phyloP scores from a whole-genome alignment of 768 basidiomycete genomes.

The Trametes elegans region DNA sequence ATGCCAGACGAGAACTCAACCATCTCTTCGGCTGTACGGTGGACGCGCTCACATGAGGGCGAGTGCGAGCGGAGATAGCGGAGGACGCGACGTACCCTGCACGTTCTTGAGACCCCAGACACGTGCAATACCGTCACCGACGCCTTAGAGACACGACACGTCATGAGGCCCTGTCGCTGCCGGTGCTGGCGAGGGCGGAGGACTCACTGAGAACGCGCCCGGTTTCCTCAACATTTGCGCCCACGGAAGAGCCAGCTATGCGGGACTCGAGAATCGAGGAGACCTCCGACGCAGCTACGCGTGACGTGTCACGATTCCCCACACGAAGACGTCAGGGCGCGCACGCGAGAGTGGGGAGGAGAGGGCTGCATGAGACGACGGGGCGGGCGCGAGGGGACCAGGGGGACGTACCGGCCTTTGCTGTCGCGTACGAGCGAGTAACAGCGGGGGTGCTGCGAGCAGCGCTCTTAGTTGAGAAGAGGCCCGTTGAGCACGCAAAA shows the following conservation, averaged over 20 bases:
- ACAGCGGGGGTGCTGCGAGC: constrained; percentile 46
- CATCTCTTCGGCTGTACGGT: constrained; percentile 91
- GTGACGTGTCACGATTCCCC: constrained; percentile 33
- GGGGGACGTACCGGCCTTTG: constrained; percentile 82
- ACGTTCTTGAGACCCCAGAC: constrained; percentile 99
- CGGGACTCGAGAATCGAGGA: constrained; percentile 98
- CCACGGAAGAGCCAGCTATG: constrained; percentile 88
- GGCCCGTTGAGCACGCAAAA: constrained; percentile 11
- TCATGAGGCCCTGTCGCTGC: constrained; percentile 28
- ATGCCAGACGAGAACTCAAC: constrained; percentile 99
- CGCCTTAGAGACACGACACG: constrained; percentile 54
- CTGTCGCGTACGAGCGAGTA: constrained; percentile 91
- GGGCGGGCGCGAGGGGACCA: constrained; percentile 5
- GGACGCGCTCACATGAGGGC: constrained; percentile 23
- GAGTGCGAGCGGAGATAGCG: constrained; percentile 4
- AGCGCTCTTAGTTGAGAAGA: constrained; percentile 34
- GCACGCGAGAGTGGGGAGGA: constrained; percentile 1
- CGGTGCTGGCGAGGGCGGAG: neutral
- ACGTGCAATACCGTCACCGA: constrained; percentile 99
- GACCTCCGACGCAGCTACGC: constrained; percentile 94
- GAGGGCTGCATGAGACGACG: constrained; percentile 18
- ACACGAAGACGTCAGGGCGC: constrained; percentile 18
- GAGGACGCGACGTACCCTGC: constrained; percentile 61
- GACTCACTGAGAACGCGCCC: constrained; percentile 95
- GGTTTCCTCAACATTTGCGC: constrained; percentile 97